Conservation (phyloP, 2,329 filamentous ascomycete genomes). For the Capronia americana region DNA sequence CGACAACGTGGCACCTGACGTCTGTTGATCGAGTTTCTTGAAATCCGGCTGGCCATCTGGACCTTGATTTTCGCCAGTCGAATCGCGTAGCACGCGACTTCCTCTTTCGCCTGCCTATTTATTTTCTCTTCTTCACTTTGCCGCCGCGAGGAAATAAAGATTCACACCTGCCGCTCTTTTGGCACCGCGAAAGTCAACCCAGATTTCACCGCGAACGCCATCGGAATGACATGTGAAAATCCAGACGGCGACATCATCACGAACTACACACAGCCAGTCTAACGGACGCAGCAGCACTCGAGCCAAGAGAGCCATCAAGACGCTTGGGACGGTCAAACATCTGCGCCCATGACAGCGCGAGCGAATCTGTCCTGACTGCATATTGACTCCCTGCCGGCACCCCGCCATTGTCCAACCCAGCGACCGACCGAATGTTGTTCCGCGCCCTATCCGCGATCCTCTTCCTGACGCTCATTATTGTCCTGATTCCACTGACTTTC, state of each 20-base stretch:
- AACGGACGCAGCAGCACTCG: not conserved
- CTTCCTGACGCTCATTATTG: slow-evolving; percentile 90
- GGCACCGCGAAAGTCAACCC: slow-evolving; percentile 8
- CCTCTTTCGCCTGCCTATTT: slow-evolving; percentile 6
- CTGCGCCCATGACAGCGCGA: not conserved
- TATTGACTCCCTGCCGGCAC: slow-evolving; percentile 50
- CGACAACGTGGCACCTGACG: not conserved
- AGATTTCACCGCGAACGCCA: slow-evolving; percentile 5
- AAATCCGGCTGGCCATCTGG: not conserved
- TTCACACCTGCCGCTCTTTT: slow-evolving; percentile 4
- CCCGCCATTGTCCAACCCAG: slow-evolving; percentile 50
- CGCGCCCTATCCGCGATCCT: slow-evolving; percentile 77
- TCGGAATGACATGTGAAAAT: slow-evolving; percentile 40
- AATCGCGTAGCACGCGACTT: slow-evolving; percentile 17
- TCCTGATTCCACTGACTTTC: slow-evolving; percentile 95
- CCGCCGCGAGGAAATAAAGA: slow-evolving; percentile 8
- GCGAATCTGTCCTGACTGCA: not conserved
- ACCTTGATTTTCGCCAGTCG: slow-evolving; percentile 4
- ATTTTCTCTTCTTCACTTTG: slow-evolving; percentile 10
- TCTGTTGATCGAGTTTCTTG: slow-evolving; percentile 11
- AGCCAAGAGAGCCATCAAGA: not conserved
- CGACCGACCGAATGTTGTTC: slow-evolving; percentile 71
- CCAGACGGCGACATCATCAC: slow-evolving; percentile 27
- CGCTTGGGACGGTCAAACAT: not conserved
- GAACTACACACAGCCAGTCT: slow-evolving; percentile 14